Evolutionary conservation across 1,284 basidiomycete species (phyloP).

Genomic region (Grifola frondosa): DNA sequence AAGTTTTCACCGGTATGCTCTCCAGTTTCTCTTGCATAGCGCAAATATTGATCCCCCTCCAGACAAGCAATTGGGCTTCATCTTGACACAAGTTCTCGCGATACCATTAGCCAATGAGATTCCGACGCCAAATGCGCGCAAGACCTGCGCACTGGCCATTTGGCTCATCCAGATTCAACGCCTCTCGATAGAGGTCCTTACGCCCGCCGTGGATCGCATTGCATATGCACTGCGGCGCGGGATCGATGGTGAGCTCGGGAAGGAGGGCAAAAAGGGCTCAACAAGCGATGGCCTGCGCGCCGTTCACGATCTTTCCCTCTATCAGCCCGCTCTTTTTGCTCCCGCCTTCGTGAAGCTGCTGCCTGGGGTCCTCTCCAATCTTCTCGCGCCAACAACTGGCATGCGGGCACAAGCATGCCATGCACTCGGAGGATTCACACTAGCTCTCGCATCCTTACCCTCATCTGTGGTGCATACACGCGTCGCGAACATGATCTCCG

Average conservation of each 20-base stretch:
- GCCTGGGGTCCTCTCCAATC: conserved; percentile 57
- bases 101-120: conserved; percentile 66
- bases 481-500: conserved; percentile 49
- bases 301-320: conserved; percentile 63
- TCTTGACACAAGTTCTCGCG: conserved; percentile 62
- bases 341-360: conserved; percentile 61
- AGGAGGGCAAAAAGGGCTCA: conserved; percentile 82
- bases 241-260: conserved; percentile 79
- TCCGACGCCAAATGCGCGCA: conserved; percentile 79
- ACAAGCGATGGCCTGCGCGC: conserved; percentile 74
- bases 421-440: conserved; percentile 66
- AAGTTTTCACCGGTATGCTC: conserved; percentile 57
- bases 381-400: conserved; percentile 59
- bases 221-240: conserved; percentile 68
- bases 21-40: neutral
- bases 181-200: conserved; percentile 57
- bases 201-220: conserved; percentile 61
- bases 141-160: conserved; percentile 74
- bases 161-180: conserved; percentile 70
- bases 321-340: conserved; percentile 62
- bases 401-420: conserved; percentile 70
- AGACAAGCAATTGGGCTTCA: conserved; percentile 59
- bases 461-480: conserved; percentile 47
- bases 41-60: conserved; percentile 8
- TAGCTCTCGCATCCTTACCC: conserved; percentile 49